Evolutionary conservation across 805 yeast genomes (phyloP), one percentile per base, ranked within the genome.

Genomic region (Kodamaea hsintzibuensis): DNA sequence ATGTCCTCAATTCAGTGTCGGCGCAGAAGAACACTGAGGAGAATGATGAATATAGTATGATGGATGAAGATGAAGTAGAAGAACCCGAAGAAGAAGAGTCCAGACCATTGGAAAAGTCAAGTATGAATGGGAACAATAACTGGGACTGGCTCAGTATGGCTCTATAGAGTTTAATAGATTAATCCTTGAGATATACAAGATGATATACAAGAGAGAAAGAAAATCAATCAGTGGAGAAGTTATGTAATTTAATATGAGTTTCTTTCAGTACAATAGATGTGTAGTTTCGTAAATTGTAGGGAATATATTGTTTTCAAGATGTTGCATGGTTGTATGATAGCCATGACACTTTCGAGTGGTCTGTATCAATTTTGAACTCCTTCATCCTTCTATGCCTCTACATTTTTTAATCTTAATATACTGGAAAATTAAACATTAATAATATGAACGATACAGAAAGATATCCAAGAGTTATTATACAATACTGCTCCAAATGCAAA

Each of bases 401-500:
- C n/a, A n/a, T n/a, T n/a, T n/a, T n/a, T n/a, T n/a, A n/a, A n/a
- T n/a, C n/a, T n/a, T 22, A 22, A 22, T 22, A n/a, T 22, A 22
- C 25, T 3, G 25, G 25, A 30, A 39, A 39, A 16, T 16, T 39
- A 14, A 39, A 39, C 17, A 16, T 16, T 25, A 12, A 30, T 39
- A 8, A 47, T 47, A 44, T 22, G 25, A 22, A 22, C 25, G 7
- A 12, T 8, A 16, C 30, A n/a, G 22, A 37, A 17, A 47, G 44
- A 10, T 83, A 77, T 55, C 95, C 96, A 1, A 73, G 83, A 44
- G 81, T 91, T 1, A 72, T 82, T 3, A 89, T 91, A 42, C 78
- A 82, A 59, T 91, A 86, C 70, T 91, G 97, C 65, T 86, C 88
- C 39, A 82, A 81, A 64, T 91, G 97, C 74, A 87, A 88, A 62